Percentiles rank a stretch among this genome's conserved stretches.
These are phyloP conservation scores for Fraxinus excelsior DNA, from an alignment of 257 asterid genomes.

Conservation along the genomic window DNA sequence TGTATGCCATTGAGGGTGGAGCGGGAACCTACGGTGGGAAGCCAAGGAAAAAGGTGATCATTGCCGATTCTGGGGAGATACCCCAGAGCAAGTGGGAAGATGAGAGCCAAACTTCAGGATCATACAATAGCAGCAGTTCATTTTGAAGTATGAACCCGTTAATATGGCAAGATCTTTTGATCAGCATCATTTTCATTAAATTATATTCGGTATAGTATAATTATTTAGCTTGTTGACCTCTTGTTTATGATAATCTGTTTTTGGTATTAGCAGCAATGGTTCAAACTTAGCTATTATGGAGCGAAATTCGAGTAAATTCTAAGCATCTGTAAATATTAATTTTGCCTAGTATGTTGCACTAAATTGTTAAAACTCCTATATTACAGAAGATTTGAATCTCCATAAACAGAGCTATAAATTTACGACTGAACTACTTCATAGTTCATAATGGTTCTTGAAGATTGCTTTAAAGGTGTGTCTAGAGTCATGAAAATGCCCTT, in stretches of 20 bases:
- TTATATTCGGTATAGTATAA: not conserved
- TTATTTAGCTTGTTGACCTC: not conserved
- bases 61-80: slow-evolving; percentile 92
- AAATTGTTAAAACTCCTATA: too few relatives aligned
- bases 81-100: slow-evolving; percentile 89
- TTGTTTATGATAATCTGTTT: not conserved
- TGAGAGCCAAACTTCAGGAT: slow-evolving; percentile 40
- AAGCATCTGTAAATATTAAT: not conserved
- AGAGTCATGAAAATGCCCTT: not conserved
- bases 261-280: not conserved
- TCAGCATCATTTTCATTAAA: not conserved
- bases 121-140: slow-evolving; percentile 21
- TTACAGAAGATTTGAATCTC: not conserved
- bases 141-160: slow-evolving; percentile 24
- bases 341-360: not conserved
- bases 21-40: slow-evolving; percentile 97
- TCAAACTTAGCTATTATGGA: not conserved
- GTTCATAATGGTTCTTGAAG: not conserved
- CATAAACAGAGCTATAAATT: not conserved
- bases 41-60: slow-evolving; percentile 86
- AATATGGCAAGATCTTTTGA: slow-evolving; percentile 12
- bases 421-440: not conserved
- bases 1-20: slow-evolving; percentile 88
- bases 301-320: not conserved
- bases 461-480: not conserved